These are phyloP conservation scores for Scheffersomyces spartinae DNA, from an alignment of 805 yeast species.

Conservation along the genomic window DNA sequence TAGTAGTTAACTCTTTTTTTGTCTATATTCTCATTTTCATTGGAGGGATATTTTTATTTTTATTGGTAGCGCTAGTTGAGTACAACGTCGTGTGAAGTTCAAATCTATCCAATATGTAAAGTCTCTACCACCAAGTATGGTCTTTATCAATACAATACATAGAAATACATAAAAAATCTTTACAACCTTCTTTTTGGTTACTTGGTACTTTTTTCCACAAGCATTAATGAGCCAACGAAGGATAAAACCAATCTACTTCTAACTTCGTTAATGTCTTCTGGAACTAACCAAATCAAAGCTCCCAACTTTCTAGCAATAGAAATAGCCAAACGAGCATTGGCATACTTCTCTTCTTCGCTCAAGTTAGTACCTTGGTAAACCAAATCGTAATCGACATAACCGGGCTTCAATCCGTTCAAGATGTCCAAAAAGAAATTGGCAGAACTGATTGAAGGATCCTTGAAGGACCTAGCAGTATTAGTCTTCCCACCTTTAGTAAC, in stretches of 20 bases:
- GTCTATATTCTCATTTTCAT: conserved; percentile 6
- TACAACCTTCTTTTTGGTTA: conserved; percentile 5
- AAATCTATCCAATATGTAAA: no score
- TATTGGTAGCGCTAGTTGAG: conserved; percentile 4
- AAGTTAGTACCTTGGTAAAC: conserved; percentile 63
- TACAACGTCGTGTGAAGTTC: no score
- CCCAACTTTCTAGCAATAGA: conserved; percentile 97
- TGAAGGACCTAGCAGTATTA: conserved; percentile 68
- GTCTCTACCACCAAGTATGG: conserved; percentile 2
- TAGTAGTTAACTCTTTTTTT: no score
- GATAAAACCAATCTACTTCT: conserved; percentile 88
- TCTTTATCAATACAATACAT: conserved; percentile 1
- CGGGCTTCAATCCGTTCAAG: conserved; percentile 89
- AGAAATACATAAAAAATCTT: background rate
- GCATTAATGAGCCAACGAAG: conserved; percentile 91
- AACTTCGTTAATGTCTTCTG: conserved; percentile 97
- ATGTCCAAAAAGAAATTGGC: conserved; percentile 84
- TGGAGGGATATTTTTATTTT: conserved; percentile 5
- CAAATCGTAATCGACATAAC: conserved; percentile 91
- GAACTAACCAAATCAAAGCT: conserved; percentile 97
- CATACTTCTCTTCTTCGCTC: conserved; percentile 72
- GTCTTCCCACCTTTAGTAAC: conserved; percentile 78
- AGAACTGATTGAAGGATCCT: conserved; percentile 63
- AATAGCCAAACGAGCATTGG: conserved; percentile 93
- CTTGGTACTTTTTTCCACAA: conserved; percentile 15